These are phyloP conservation scores for Trypanosoma vivax DNA, from an alignment of 208 protist species.

Conservation along the genomic window DNA sequence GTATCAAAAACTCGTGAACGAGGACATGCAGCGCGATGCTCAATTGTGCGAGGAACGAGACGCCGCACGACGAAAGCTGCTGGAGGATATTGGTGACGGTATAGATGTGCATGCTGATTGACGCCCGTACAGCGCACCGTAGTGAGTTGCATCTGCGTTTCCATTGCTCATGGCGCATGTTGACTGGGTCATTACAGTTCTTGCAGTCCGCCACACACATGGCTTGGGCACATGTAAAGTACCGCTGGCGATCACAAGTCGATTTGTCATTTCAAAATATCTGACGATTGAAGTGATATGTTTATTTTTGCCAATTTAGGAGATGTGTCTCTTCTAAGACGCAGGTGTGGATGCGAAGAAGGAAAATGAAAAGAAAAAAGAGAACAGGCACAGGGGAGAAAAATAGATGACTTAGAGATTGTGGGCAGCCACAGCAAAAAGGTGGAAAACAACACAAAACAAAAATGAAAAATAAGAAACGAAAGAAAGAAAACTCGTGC, in stretches of 20 bases:
- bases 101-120: constrained; percentile 49
- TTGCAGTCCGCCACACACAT: no score
- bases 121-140: no score
- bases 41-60: constrained; percentile 41
- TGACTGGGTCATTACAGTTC: no score
- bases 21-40: constrained; percentile 30
- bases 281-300: no score
- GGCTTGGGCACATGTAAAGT: no score
- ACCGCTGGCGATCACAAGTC: no score
- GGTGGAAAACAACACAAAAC: not conserved
- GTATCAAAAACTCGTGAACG: constrained; percentile 48
- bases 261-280: no score
- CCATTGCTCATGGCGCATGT: no score
- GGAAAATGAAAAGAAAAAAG: not conserved
- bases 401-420: not conserved
- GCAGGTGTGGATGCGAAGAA: no score
- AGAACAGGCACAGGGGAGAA: not conserved
- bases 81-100: constrained; percentile 79
- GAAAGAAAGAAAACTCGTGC: not conserved
- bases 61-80: constrained; percentile 34
- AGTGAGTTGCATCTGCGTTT: no score
- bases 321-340: no score
- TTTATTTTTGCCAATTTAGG: no score
- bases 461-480: not conserved
- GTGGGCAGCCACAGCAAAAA: not conserved